Evolutionary conservation across 2,329 filamentous ascomycete genomes (phyloP), one percentile per base, ranked within the genome.

Genomic region (Thielaviopsis euricoi): DNA sequence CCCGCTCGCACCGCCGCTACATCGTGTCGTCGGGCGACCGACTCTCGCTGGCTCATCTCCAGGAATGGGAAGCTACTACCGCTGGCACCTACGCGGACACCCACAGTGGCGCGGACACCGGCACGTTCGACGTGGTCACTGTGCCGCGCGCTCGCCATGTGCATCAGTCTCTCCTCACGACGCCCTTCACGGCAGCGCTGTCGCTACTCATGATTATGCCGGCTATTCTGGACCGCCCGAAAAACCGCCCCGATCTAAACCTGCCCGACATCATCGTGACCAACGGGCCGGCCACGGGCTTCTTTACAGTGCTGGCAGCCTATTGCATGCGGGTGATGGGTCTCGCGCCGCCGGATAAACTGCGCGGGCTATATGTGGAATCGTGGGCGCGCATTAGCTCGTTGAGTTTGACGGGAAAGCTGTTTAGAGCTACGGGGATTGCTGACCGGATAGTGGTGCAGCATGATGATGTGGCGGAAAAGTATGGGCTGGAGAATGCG

Each of bases 221-320:
- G 0, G 74, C 83, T 2, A 71, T 93, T 49, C 67, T 66, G 57
- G 69, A 60, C 25, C 71, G 62, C n/a, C 67, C 66, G 0, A 55
- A 65, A 56, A 3, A 59, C 58, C 15, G 62, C 64, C 1, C 57
- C 52, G 3, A 60, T 64, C 22, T 65, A 66, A 56, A 67, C 63
- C 17, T 83, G 80, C 60, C 90, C 89, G 0, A 83, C 88, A 65
- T 91, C 1, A 84, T 97, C 57, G 73, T 94, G 57, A 89, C 86
- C 55, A 96, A 97, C 66, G 91, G 91, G 0, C 91, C 91, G 0
- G 91, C 86, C 0, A 95, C 89, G 0, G 88, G 85, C 0, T 88
- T 95, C 61, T 83, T 95, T 40, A 75, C 95, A 53, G 77, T 75
- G 1, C 56, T 80, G 1, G 71, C 73, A 0, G 77, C 74, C 0